A percentile compares a stretch with the other conserved stretches of the same genome.
Evolutionary conservation across 805 yeast genomes (phyloP).

Genomic region (Candida pseudofarinosa): DNA sequence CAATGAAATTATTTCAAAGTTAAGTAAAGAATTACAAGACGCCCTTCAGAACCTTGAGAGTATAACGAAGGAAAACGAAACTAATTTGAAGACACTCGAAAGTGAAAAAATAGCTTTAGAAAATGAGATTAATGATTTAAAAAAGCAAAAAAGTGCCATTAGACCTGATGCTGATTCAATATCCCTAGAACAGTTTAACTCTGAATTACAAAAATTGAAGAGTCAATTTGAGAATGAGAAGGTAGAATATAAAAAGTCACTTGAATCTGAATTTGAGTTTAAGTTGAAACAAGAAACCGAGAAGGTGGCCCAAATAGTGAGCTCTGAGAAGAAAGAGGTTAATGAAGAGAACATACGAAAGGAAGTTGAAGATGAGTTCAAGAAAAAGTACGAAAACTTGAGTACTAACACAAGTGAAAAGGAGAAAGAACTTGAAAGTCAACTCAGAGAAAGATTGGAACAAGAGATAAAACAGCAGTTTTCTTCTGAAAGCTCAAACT

Average conservation of each 20-base stretch:
- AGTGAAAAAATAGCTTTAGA: constrained; percentile 11
- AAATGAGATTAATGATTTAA: constrained; percentile 7
- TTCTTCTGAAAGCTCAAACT: constrained; percentile 1
- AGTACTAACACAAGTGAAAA: constrained; percentile 15
- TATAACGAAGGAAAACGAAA: constrained; percentile 8
- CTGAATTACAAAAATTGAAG: constrained; percentile 25
- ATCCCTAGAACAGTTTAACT: constrained; percentile 18
- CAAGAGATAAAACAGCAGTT: constrained; percentile 16
- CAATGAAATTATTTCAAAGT: constrained; percentile 2
- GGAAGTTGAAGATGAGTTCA: constrained; percentile 21
- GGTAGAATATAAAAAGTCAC: constrained; percentile 7
- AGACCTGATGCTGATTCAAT: constrained; percentile 3
- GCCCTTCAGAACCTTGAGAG: constrained; percentile 10
- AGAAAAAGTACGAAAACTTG: constrained; percentile 14
- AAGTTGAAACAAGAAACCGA: constrained; percentile 30
- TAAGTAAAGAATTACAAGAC: constrained; percentile 6
- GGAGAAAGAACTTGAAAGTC: constrained; percentile 35
- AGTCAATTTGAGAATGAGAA: constrained; percentile 11
- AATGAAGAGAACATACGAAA: constrained; percentile 21
- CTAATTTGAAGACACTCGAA: constrained; percentile 9
- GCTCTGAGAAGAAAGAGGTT: constrained; percentile 10
- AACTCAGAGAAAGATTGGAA: constrained; percentile 23
- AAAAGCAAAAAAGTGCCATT: constrained; percentile 4
- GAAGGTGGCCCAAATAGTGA: constrained; percentile 15
- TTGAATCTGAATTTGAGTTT: constrained; percentile 17